A percentile compares a stretch with the other conserved stretches of the same genome.
These are phyloP conservation scores for Aotearoamyces nothofagi DNA, from an alignment of 2,329 filamentous ascomycete genomes.

Conservation along the genomic window DNA sequence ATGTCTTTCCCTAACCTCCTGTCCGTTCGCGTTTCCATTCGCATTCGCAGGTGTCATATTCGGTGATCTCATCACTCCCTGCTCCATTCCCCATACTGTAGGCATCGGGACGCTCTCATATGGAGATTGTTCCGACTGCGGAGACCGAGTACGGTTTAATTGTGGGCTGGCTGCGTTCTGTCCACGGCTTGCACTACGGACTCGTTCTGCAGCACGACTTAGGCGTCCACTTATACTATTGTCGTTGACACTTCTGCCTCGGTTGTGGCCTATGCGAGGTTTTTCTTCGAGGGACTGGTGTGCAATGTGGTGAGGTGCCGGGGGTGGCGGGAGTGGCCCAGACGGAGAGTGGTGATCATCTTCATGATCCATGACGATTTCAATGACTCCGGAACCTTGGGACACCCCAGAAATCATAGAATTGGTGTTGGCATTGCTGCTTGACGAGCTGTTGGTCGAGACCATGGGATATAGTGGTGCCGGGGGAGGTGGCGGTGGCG, in stretches of 20 bases:
- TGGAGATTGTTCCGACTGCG: slow-evolving; percentile 11
- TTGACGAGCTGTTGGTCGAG: slow-evolving; percentile 1
- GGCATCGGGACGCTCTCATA: slow-evolving; percentile 17
- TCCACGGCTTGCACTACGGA: slow-evolving; percentile 42
- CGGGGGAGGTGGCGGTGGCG: slow-evolving; percentile 45
- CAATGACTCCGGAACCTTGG: slow-evolving; percentile 41
- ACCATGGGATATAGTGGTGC: slow-evolving; percentile 32
- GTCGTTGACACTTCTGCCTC: slow-evolving; percentile 39
- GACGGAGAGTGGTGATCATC: slow-evolving; percentile 27
- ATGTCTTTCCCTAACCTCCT: slow-evolving; percentile 12
- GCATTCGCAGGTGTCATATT: slow-evolving; percentile 1
- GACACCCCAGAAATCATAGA: slow-evolving; percentile 22
- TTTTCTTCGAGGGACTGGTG: slow-evolving; percentile 1
- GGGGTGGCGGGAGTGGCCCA: slow-evolving; percentile 26
- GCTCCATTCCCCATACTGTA: slow-evolving; percentile 4
- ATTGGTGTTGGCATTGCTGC: no score
- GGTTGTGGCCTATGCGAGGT: slow-evolving; percentile 26
- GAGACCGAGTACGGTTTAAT: slow-evolving; percentile 12
- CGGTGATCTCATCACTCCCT: slow-evolving; percentile 4
- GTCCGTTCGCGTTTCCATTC: no score
- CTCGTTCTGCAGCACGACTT: slow-evolving; percentile 41
- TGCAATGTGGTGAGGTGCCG: slow-evolving; percentile 7
- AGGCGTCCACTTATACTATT: slow-evolving; percentile 36
- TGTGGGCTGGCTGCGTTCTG: slow-evolving; percentile 22
- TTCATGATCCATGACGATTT: slow-evolving; percentile 54